Evolutionary conservation across 805 yeast species (phyloP).

Genomic region (Yarrowia phangngaensis): DNA sequence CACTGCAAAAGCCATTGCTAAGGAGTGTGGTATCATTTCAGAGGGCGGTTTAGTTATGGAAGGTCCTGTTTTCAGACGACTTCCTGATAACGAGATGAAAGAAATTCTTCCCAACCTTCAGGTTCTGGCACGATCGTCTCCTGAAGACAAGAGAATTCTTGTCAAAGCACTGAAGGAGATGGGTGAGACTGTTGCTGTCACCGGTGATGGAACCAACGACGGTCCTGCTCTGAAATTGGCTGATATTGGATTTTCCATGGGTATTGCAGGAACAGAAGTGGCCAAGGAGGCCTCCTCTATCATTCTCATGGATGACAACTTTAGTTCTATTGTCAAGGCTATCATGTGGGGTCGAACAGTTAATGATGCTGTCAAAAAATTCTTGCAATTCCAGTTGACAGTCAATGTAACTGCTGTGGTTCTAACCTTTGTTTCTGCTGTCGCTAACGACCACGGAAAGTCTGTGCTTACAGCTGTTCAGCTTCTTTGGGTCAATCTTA

Average conservation of each 20-base stretch:
- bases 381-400: conserved; percentile 93
- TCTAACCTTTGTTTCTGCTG: conserved; percentile 89
- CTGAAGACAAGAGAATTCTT: conserved; percentile 86
- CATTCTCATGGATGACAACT: conserved; percentile 90
- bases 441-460: conserved; percentile 68
- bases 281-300: conserved; percentile 97
- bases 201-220: conserved; percentile 99
- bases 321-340: conserved; percentile 90
- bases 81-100: conserved; percentile 54
- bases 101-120: conserved; percentile 66
- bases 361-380: conserved; percentile 87
- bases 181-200: conserved; percentile 96
- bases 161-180: conserved; percentile 73
- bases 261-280: conserved; percentile 96
- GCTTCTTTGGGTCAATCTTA: conserved; percentile 92
- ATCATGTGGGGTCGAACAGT: conserved; percentile 99
- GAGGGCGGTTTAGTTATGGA: conserved; percentile 72
- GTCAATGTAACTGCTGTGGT: conserved; percentile 96
- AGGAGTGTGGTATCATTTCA: conserved; percentile 72
- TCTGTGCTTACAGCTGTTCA: conserved; percentile 97
- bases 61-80: conserved; percentile 81
- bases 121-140: conserved; percentile 91
- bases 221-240: conserved; percentile 97
- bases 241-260: conserved; percentile 98
- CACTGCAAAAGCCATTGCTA: conserved; percentile 89